These are phyloP conservation scores for Aquilaria malaccensis DNA, from an alignment of 345 rosid species.

Conservation along the genomic window DNA sequence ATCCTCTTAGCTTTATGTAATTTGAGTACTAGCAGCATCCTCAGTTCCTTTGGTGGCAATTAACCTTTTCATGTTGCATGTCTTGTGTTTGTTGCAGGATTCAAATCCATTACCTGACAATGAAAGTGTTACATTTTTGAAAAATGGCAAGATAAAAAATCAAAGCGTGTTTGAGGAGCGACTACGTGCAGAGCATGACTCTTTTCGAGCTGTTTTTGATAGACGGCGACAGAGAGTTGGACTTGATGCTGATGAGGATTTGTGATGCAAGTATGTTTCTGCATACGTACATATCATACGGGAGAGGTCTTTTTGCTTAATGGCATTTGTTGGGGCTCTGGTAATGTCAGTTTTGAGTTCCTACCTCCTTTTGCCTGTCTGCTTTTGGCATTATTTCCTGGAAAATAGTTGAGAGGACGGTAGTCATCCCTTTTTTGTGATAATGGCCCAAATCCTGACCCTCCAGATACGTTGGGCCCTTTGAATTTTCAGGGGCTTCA, in stretches of 20 bases:
- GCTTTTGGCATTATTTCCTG: no score
- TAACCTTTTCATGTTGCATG: not conserved
- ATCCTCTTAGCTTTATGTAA: not conserved
- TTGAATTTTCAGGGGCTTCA: no score
- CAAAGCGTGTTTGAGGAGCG: constrained; percentile 66
- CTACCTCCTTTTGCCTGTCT: not conserved
- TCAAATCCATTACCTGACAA: constrained; percentile 60
- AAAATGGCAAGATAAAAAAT: constrained; percentile 36
- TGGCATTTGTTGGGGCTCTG: no score
- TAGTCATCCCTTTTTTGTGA: no score
- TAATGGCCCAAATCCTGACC: no score
- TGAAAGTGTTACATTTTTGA: constrained; percentile 22
- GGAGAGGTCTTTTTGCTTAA: no score
- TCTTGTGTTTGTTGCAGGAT: constrained; percentile 35
- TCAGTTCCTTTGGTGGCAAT: not conserved
- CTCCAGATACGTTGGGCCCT: no score
- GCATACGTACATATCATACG: no score
- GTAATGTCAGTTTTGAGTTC: no score
- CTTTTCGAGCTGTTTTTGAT: constrained; percentile 82
- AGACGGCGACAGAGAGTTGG: constrained; percentile 51
- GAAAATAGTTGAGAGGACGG: no score
- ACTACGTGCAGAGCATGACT: constrained; percentile 73
- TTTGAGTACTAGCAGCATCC: no score
- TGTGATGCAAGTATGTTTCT: not conserved
- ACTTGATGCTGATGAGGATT: constrained; percentile 44